Conservation (phyloP, 169 alveolate genomes). For the Eimeria tenella region DNA sequence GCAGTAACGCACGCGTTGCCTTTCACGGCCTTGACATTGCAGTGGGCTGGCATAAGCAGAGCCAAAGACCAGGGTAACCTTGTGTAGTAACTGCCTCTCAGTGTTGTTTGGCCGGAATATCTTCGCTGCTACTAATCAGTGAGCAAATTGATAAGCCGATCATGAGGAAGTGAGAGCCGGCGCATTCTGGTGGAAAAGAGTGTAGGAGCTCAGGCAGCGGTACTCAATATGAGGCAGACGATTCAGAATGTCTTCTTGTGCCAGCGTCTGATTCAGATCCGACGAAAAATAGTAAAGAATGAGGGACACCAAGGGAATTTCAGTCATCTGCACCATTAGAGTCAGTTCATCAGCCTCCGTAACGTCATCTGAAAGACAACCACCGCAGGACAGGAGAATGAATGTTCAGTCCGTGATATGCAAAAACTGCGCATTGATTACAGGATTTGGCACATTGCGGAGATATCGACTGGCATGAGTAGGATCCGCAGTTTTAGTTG, state of each 20-base stretch:
- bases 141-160: not conserved
- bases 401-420: no score
- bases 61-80: no score
- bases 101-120: no score
- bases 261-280: constrained; percentile 73
- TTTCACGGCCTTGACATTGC: no score
- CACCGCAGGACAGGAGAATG: no score
- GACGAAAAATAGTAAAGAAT: constrained; percentile 80
- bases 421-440: no score
- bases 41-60: no score
- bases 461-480: no score
- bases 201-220: constrained; percentile 83
- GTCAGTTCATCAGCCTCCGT: constrained; percentile 81
- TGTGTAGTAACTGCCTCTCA: no score
- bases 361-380: constrained; percentile 75
- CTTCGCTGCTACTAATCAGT: not conserved
- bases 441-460: no score
- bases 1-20: no score
- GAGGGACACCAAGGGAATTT: constrained; percentile 79
- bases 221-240: constrained; percentile 86
- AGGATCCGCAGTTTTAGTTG: no score
- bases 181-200: constrained; percentile 54
- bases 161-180: constrained; percentile 12
- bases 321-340: constrained; percentile 76
- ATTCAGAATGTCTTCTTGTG: constrained; percentile 83